Base-by-base conservation (phyloP, 2,329 filamentous ascomycete species). In the Sporothrix protearum region DNA sequence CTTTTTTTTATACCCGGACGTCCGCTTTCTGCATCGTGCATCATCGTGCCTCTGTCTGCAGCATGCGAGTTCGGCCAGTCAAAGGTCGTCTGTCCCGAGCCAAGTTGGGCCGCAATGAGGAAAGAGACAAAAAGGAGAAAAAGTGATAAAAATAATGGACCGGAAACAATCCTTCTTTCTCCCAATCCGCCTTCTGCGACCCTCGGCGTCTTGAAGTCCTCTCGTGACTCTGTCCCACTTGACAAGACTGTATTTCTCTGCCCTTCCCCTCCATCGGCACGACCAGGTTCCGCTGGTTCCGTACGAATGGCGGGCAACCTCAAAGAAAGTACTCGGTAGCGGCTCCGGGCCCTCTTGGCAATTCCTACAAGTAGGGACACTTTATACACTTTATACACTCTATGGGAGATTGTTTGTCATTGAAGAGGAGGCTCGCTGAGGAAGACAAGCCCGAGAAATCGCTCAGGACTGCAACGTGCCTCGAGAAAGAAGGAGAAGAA, bases 211-310 rank as follows among this genome's bases (percentile, higher is more conserved):
- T 16, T 36, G 33, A 7, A 3, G 22, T 33, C 55, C 19, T 42
- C 57, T 39, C 57, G 42, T 61, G 57, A 61, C 57, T 61, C 57
- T 61, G 39, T 42, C 19, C 39, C 39, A 42, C 14, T 47, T 47
- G 14, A 19, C 42, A 6, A 47, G 16, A 12, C 14, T 47, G 16
- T 47, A 47, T 19, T 47, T 45, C 3, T 3, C 39, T 10, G 10
- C 8, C 39, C 30, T 16, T 16, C 6, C 25, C 63, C 42, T n/a
- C 28, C 63, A 51, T 51, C 45, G 25, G 42, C 42, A 67, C 28
- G 25, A 49, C 63, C 25, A 67, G 42, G 45, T 49, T 49, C 63
- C 63, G 63, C 42, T n/a, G 42, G 25, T 67, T 67, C 63, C 63
- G 45, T 36, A n/a, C 8, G 2, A 33, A n/a, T 67, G 25, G 63